Percentiles rank a stretch among this genome's conserved stretches.
These are phyloP conservation scores for Backusella circina DNA, from an alignment of 192 early-diverging fungal genomes.

Conservation along the genomic window DNA sequence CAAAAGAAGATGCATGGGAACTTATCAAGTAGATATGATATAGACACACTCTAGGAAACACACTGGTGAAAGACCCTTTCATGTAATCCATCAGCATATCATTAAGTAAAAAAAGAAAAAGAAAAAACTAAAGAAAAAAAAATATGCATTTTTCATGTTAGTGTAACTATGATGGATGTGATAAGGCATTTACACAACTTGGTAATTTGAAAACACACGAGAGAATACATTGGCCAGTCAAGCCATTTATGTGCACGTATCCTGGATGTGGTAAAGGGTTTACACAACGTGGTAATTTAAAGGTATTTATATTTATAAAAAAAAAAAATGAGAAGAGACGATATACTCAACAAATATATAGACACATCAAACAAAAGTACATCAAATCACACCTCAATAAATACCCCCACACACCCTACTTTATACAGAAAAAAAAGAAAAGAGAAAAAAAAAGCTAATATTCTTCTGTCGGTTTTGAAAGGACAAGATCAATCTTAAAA, in stretches of 20 bases:
- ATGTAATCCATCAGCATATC: slow-evolving; percentile 1
- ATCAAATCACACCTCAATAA: slow-evolving; percentile 6
- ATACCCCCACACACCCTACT: neutral
- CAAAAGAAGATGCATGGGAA: neutral
- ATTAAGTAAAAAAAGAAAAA: neutral
- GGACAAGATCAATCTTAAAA: neutral
- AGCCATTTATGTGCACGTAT: slow-evolving; percentile 8
- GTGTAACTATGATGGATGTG: slow-evolving; percentile 11
- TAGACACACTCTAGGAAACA: slow-evolving; percentile 19
- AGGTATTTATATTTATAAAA: neutral
- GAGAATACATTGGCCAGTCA: slow-evolving; percentile 16
- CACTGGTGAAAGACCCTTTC: slow-evolving; percentile 14
- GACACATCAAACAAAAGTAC: slow-evolving; percentile 18
- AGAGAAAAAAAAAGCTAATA: neutral
- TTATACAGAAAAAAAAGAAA: neutral
- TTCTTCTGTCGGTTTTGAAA: neutral
- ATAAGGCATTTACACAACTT: slow-evolving; percentile 18
- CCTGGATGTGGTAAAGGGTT: slow-evolving; percentile 13
- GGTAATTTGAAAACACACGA: slow-evolving; percentile 18
- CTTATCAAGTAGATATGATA: neutral
- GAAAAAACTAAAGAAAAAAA: neutral
- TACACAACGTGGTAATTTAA: slow-evolving; percentile 17
- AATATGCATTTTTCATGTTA: neutral
- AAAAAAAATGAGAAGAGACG: neutral
- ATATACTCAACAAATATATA: neutral